These are phyloP conservation scores for Anthracocystis panici-leucophaei DNA, from an alignment of 1,284 basidiomycete species.

Conservation along the genomic window DNA sequence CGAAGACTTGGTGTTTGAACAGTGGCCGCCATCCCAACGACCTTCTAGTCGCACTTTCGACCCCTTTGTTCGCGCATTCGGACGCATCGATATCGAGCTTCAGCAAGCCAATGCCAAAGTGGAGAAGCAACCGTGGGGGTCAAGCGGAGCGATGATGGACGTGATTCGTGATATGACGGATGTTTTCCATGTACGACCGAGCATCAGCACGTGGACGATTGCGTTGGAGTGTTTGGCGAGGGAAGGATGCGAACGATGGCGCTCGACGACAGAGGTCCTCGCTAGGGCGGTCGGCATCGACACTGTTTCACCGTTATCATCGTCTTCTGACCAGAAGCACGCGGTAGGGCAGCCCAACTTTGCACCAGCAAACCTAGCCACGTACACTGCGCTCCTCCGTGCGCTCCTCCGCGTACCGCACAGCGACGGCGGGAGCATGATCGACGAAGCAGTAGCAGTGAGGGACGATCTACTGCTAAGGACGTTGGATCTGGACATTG, in stretches of 20 bases:
- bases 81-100: constrained; percentile 19
- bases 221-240: constrained; percentile 41
- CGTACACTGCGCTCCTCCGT: constrained; percentile 41
- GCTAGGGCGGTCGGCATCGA: constrained; percentile 38
- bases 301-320: constrained; percentile 10
- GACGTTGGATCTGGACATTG: constrained; percentile 23
- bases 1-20: constrained; percentile 17
- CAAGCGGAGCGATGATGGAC: constrained; percentile 24
- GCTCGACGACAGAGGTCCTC: constrained; percentile 12
- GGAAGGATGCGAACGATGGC: constrained; percentile 30
- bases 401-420: constrained; percentile 26
- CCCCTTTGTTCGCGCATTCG: constrained; percentile 39
- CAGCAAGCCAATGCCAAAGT: neutral
- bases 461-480: constrained; percentile 41
- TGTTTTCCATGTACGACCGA: constrained; percentile 18
- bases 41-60: constrained; percentile 43
- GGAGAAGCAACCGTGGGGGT: constrained; percentile 26
- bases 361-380: constrained; percentile 29
- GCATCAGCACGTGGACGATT: constrained; percentile 47
- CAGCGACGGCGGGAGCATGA: constrained; percentile 26
- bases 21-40: constrained; percentile 38
- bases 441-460: constrained; percentile 22
- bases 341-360: constrained; percentile 7
- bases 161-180: constrained; percentile 49
- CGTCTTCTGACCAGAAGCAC: neutral